These are phyloP conservation scores for Trichoderma sp. DNA, from an alignment of 2,329 filamentous ascomycete species.

Conservation along the genomic window DNA sequence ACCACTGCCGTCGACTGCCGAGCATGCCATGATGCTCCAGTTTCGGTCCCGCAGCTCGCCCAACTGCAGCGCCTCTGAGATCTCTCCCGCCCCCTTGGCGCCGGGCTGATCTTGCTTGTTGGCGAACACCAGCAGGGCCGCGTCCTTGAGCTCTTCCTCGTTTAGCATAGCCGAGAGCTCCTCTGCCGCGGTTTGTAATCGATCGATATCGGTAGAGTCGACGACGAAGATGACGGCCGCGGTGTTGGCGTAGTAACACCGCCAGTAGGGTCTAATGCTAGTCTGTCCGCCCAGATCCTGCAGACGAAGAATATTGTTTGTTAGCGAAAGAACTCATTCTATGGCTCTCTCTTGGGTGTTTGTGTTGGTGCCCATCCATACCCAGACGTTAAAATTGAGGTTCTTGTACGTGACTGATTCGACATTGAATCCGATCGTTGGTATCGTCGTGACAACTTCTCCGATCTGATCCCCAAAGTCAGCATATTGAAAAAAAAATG, in stretches of 20 bases:
- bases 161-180: constrained; percentile 94
- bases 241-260: constrained; percentile 99
- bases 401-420: constrained; percentile 99
- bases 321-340: neutral
- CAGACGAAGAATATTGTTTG: constrained; percentile 11
- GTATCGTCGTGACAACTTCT: constrained; percentile 98
- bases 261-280: constrained; percentile 98
- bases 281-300: constrained; percentile 95
- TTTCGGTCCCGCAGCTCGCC: constrained; percentile 93
- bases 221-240: constrained; percentile 98
- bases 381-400: constrained; percentile 98
- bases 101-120: constrained; percentile 99
- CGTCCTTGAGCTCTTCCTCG: constrained; percentile 94
- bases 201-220: constrained; percentile 96
- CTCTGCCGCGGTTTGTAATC: constrained; percentile 87
- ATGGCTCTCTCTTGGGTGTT: neutral
- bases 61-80: constrained; percentile 87
- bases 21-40: constrained; percentile 99
- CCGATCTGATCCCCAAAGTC: constrained; percentile 68
- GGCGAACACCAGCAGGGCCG: constrained; percentile 89
- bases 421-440: constrained; percentile 98
- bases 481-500: neutral
- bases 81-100: constrained; percentile 93
- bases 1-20: constrained; percentile 90
- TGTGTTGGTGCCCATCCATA: constrained; percentile 46